A percentile compares a stretch with the other conserved stretches of the same genome.
phyloP scores from a whole-genome alignment of 2,329 filamentous ascomycete genomes.

The Byssothecium circinans region DNA sequence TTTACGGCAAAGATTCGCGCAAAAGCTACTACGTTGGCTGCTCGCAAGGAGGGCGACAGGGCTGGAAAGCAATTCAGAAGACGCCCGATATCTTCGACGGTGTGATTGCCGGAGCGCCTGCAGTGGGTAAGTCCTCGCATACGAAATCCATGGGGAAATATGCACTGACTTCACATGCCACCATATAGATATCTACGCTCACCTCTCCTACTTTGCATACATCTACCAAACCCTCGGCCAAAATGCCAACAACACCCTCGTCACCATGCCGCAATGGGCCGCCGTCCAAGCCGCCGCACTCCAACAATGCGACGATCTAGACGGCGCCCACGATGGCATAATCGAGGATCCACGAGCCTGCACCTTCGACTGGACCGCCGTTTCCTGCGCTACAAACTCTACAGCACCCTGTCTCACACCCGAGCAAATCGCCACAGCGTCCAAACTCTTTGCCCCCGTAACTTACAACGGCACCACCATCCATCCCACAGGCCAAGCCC shows the following conservation, averaged over 20 bases:
- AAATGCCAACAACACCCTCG: constrained; percentile 37
- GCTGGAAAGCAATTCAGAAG: constrained; percentile 37
- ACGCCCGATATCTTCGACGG: constrained; percentile 44
- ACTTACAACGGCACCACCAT: constrained; percentile 5
- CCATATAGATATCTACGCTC: constrained; percentile 33
- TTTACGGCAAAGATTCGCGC: constrained; percentile 39
- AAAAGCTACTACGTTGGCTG: constrained; percentile 47
- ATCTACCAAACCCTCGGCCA: constrained; percentile 26
- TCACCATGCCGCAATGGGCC: constrained; percentile 45
- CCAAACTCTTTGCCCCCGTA: constrained; percentile 26
- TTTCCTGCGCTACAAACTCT: constrained; percentile 10
- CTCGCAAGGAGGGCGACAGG: constrained; percentile 43
- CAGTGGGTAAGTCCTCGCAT: no score
- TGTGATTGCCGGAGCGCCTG: constrained; percentile 40
- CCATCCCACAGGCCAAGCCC: not conserved
- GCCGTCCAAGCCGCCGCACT: constrained; percentile 46
- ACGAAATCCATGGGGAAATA: no score
- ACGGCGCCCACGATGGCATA: constrained; percentile 53
- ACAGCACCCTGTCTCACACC: constrained; percentile 28
- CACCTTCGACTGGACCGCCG: constrained; percentile 13
- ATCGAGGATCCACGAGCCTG: constrained; percentile 46
- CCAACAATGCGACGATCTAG: constrained; percentile 54
- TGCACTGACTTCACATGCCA: not conserved
- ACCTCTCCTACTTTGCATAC: constrained; percentile 34
- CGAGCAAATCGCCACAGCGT: constrained; percentile 25